phyloP scores from a whole-genome alignment of 352 stramenopile species.

The Peronospora belbahrii region DNA sequence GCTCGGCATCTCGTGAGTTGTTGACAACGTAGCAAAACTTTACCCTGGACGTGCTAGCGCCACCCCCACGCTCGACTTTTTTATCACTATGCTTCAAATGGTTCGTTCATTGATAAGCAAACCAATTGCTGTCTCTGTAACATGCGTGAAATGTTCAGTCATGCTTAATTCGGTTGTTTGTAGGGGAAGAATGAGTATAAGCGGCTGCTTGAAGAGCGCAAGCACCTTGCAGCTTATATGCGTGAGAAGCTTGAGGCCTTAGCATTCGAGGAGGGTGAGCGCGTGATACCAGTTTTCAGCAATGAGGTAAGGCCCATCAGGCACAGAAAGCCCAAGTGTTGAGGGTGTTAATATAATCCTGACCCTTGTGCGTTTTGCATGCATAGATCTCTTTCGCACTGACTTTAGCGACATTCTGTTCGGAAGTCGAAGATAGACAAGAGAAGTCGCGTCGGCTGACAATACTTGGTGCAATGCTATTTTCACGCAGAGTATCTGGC shows the following conservation, averaged over 20 bases:
- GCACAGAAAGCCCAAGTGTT: too few species aligned
- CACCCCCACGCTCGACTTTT: slow-evolving; percentile 94
- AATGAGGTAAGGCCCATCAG: slow-evolving; percentile 73
- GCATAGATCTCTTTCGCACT: slow-evolving; percentile 81
- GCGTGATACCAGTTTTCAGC: slow-evolving; percentile 78
- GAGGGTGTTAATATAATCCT: too few species aligned
- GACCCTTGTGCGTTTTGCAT: background rate
- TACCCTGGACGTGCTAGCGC: slow-evolving; percentile 95
- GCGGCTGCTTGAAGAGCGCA: slow-evolving; percentile 81
- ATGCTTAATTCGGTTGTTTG: background rate
- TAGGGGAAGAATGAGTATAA: slow-evolving; percentile 83
- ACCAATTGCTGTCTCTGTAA: background rate
- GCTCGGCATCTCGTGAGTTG: slow-evolving; percentile 61
- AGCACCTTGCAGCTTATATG: slow-evolving; percentile 72
- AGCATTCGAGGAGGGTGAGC: slow-evolving; percentile 84
- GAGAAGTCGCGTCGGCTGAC: slow-evolving; percentile 45
- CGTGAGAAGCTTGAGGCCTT: slow-evolving; percentile 55
- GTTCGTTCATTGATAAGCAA: slow-evolving; percentile 35
- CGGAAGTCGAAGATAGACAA: slow-evolving; percentile 13
- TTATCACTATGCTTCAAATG: slow-evolving; percentile 98
- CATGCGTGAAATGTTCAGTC: background rate
- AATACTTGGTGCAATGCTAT: slow-evolving; percentile 98
- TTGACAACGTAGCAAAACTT: slow-evolving; percentile 85
- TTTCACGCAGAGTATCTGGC: slow-evolving; percentile 93
- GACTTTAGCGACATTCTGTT: slow-evolving; percentile 78